A percentile compares a stretch with the other conserved stretches of the same genome.
Conservation (phyloP, 306 rosid species). For the Potentilla sterilis region DNA sequence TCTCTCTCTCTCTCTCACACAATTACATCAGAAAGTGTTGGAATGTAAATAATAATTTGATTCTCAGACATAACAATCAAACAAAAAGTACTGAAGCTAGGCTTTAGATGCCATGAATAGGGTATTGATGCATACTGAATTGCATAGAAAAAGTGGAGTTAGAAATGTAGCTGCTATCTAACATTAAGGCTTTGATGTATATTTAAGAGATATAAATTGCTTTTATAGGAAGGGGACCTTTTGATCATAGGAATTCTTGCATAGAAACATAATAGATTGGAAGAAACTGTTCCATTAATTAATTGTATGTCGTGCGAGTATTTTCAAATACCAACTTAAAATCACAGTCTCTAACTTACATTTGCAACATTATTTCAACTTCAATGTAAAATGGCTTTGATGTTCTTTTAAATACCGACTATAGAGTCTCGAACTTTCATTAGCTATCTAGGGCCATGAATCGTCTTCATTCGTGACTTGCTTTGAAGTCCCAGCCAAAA, state of each 20-base stretch:
- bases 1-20: not conserved
- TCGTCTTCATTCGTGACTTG: too few species aligned
- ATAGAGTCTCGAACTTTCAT: too few species aligned
- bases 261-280: not conserved
- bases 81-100: not conserved
- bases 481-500: too few species aligned
- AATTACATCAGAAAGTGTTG: not conserved
- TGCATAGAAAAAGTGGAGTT: not conserved
- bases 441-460: too few species aligned
- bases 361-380: too few species aligned
- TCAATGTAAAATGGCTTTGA: too few species aligned
- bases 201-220: not conserved
- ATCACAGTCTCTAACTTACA: too few species aligned
- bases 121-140: not conserved
- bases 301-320: not conserved
- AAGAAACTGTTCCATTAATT: not conserved
- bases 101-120: not conserved
- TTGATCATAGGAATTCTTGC: not conserved
- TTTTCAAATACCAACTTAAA: too few species aligned
- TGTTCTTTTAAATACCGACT: too few species aligned
- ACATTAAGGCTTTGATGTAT: not conserved
- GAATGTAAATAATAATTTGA: not conserved
- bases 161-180: not conserved
- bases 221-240: not conserved
- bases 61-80: not conserved